Conservation (phyloP, 768 basidiomycete genomes). For the Suillus subalutaceus region DNA sequence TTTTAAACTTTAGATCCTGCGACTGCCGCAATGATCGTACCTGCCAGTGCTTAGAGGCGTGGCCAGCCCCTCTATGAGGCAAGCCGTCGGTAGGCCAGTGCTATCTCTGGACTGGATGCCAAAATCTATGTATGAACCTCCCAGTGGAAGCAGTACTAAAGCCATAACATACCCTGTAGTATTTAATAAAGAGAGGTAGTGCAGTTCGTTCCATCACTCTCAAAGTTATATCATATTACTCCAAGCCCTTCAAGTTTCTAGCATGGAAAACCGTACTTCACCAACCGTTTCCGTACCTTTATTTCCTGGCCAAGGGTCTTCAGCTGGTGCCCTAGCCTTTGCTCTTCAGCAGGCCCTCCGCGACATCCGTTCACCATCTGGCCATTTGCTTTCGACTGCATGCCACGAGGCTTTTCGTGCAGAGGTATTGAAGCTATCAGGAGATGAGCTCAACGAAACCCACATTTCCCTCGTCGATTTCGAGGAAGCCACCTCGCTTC, state of each 20-base stretch:
- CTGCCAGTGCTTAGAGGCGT: too few relatives aligned
- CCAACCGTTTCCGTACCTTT: slow-evolving; percentile 41
- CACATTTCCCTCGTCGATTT: slow-evolving; percentile 52
- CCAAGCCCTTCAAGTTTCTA: not conserved
- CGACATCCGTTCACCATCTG: slow-evolving; percentile 45
- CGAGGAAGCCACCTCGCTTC: slow-evolving; percentile 38
- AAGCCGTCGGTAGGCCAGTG: too few relatives aligned
- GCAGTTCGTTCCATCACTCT: not conserved
- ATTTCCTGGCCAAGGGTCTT: slow-evolving; percentile 60
- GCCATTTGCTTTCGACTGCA: slow-evolving; percentile 48
- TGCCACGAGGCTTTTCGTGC: slow-evolving; percentile 52
- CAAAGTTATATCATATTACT: not conserved
- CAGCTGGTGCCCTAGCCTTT: slow-evolving; percentile 33
- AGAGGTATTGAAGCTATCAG: slow-evolving; percentile 52
- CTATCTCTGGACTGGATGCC: too few relatives aligned
- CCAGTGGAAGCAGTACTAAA: too few relatives aligned
- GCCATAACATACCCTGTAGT: not conserved
- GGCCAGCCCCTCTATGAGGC: too few relatives aligned
- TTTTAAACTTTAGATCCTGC: not conserved
- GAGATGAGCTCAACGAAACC: slow-evolving; percentile 34
- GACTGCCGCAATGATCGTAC: not conserved
- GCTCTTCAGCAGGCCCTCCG: slow-evolving; percentile 41
- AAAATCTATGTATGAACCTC: too few relatives aligned
- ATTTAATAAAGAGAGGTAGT: not conserved
- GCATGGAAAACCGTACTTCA: not conserved